Evolutionary conservation across 176 grass and related monocot species (phyloP), one percentile per base, ranked within the genome.

Genomic region (Cenchrus fungigraminus): DNA sequence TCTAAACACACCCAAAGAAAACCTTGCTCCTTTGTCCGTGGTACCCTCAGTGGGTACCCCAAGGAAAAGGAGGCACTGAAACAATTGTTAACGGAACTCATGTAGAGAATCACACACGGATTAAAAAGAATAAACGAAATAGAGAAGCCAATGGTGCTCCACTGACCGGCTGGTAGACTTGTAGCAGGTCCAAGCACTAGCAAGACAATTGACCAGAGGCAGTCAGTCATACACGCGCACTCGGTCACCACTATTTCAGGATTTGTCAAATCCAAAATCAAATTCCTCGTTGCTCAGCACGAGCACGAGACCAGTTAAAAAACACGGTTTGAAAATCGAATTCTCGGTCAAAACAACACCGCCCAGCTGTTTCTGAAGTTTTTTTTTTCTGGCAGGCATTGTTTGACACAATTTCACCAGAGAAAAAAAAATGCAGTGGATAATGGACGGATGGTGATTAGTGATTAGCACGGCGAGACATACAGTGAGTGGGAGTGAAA

Each of bases 401-500:
- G 17, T 71, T 81, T 51, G 45, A 22, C 57, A 86, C 3, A 79
- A 62, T 64, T 32, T 15, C 10, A 20, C 46, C 37, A 40, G 37
- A 55, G 0, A 64, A 77, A 62, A 12, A 8, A 37, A 2, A 31
- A 56, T 37, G 22, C 2, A 65, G 0, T 65, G 83, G 66, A 86
- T 83, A 73, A 86, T 86, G 19, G 19, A 52, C 52, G 60, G 68
- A 68, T 60, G 79, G 74, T 28, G 72, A 86, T 66, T 25, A 72
- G 28, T 34, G 42, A 70, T 70, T 51, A 71, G 20, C 65, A 29
- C 25, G 40, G 4, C 46, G 25, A 25, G 25, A 25, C 25, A 25
- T 25, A 25, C 25, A 25, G 25, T 25, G 25, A 58, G 77, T 34
- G 46, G 46, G 58, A 12, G 50, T n/a, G 9, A 72, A 42, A 32